These are phyloP conservation scores for Ambrosiella xylebori DNA, from an alignment of 2,329 filamentous ascomycete species.

Conservation along the genomic window DNA sequence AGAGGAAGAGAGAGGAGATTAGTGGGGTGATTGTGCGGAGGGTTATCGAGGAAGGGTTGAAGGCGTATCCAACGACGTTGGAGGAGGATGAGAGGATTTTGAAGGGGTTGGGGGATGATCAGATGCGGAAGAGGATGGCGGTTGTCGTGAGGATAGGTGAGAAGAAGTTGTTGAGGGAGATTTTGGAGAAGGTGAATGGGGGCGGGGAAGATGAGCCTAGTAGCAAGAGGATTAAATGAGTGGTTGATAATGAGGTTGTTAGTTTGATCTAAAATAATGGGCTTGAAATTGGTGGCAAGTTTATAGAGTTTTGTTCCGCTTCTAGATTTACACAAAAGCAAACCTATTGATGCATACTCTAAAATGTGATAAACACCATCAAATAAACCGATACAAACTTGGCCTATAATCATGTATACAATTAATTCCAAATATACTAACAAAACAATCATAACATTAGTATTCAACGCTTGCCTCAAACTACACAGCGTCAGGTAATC, in stretches of 20 bases:
- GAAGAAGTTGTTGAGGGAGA: constrained; percentile 45
- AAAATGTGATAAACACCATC: no score
- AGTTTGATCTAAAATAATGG: no score
- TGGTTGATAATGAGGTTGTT: no score
- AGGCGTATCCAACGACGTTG: constrained; percentile 27
- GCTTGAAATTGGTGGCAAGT: background rate
- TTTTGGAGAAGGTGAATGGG: constrained; percentile 22
- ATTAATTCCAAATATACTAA: background rate
- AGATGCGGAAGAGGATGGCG: constrained; percentile 34
- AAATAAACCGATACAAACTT: no score
- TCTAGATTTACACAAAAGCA: no score
- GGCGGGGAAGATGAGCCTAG: background rate
- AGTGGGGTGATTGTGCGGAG: constrained; percentile 24
- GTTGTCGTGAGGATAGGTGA: constrained; percentile 53
- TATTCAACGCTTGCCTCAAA: background rate
- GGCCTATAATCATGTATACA: no score
- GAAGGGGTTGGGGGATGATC: background rate
- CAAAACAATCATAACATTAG: background rate
- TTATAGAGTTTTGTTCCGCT: background rate
- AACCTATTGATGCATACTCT: no score
- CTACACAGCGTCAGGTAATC: constrained; percentile 78
- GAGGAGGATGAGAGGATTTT: constrained; percentile 26
- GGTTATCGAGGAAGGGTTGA: constrained; percentile 23
- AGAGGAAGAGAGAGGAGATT: constrained; percentile 31
- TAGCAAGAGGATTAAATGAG: background rate